These are phyloP conservation scores for Diaporthe australafricana DNA, from an alignment of 2,329 filamentous ascomycete species.

Conservation along the genomic window DNA sequence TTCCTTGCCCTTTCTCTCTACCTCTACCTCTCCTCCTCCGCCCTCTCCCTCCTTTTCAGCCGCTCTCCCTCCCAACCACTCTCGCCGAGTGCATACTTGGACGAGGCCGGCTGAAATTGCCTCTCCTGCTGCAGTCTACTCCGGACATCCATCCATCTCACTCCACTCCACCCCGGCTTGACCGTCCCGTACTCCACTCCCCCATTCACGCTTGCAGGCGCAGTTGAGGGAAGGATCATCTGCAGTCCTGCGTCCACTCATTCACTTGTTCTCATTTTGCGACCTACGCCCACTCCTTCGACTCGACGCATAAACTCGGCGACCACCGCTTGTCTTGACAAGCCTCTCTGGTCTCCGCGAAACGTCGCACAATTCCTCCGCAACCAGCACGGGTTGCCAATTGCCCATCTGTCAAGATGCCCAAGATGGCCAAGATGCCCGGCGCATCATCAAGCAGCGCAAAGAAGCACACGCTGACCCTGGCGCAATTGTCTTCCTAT, in stretches of 20 bases:
- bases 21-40: background rate
- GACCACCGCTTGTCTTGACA: background rate
- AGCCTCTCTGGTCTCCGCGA: background rate
- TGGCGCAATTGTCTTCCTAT: constrained; percentile 90
- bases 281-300: constrained; percentile 6
- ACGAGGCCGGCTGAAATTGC: constrained; percentile 14
- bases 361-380: constrained; percentile 27
- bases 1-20: constrained; percentile 5
- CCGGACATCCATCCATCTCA: background rate
- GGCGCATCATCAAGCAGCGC: constrained; percentile 48
- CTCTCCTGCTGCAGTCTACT: background rate
- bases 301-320: background rate
- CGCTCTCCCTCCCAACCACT: constrained; percentile 2
- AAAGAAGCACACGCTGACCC: constrained; percentile 80
- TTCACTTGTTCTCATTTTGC: constrained; percentile 22
- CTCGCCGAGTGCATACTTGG: constrained; percentile 17
- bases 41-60: constrained; percentile 4
- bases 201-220: constrained; percentile 26
- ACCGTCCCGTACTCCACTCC: constrained; percentile 7
- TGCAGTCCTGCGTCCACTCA: constrained; percentile 36
- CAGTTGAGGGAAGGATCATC: constrained; percentile 31
- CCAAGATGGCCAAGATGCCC: constrained; percentile 31
- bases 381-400: constrained; percentile 48
- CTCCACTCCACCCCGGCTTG: constrained; percentile 10
- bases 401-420: constrained; percentile 13